Evolutionary conservation across 1,139 yeast genomes (phyloP), one percentile per base, ranked within the genome.

Genomic region (Dujonia santamariae): DNA sequence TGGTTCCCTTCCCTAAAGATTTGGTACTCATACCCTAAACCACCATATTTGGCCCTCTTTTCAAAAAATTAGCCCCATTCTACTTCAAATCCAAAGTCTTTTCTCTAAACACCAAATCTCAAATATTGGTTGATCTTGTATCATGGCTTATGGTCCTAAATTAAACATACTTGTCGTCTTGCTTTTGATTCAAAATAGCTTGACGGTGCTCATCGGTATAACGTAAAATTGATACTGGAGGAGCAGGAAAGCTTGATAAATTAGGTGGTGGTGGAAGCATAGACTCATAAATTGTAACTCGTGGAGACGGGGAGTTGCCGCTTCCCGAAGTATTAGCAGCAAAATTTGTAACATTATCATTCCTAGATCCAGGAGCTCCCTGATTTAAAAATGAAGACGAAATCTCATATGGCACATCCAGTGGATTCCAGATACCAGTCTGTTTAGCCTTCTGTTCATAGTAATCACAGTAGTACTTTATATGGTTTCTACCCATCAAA

Each of bases 401-500:
- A 17, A 73, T 54, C 37, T 70, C 71, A 44, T 71, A 69, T 3
- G 65, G 62, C 16, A 61, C 41, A 3, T 67, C 71, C 17, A 51
- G 51, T 2, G 63, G 59, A 20, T 61, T 59, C 72, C 75, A 68
- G 16, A 63, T 50, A 0, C 76, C 75, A n/a, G 66, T 50, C 36
- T 71, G 67, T 38, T 65, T 67, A 6, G 80, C 80, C 44, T 72
- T 67, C 28, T 56, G 57, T 50, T 81, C 86, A 48, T 85, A 88
- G 61, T 86, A 88, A 41, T 83, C 85, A 39, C 88, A 79, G 40
- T 85, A 86, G 39, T 76, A 71, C 45, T 76, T 73, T 34, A 85
- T 68, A 55, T 90, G 97, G 54, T 85, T 82, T 49, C 78, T 77
- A 11, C 97, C 97, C 32, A 75, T 65, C 33, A 85, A 61, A 58